Base-by-base conservation (phyloP, 2,329 filamentous ascomycete species). In the Clonostachys chloroleuca region DNA sequence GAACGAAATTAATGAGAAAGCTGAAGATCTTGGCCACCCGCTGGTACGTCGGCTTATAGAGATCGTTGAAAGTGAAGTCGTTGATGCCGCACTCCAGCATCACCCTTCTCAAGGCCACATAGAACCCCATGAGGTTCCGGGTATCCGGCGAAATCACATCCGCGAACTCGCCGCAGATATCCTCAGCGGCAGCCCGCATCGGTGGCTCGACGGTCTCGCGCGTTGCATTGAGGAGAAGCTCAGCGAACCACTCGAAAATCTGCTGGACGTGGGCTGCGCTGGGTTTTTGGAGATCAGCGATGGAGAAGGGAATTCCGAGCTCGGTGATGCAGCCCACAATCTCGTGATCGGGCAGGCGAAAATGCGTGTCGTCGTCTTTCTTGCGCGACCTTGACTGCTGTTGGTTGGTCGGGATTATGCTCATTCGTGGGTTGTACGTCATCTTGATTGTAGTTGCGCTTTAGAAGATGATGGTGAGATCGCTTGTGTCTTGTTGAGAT, bases 1-100 rank as follows among this genome's bases (percentile, higher is more conserved):
- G 85, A 56, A 97, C 92, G 68, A 99, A 99, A 70, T 99, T 99
- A 74, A 99, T 99, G 53, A 97, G 81, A 68, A 96, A 96, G 54
- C 89, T 95, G 65, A 99, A 94, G 60, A 97, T 95, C 72, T 94
- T 95, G 60, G 92, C 87, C 13, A 97, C 79, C 41, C 94, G 87
- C 49, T 89, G 87, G 62, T 95, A 89, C 2, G 90, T 95, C 14
- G 94, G 94, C 64, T 87, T 87, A 64, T 95, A 92, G 6, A 99
- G 74, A 65, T 99, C 94, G 50, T 85, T 84, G 68, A 97, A 96
- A 35, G 87, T 90, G 59, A 99, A 96, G 67, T 99, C 94, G 51
- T 85, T 86, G 56, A 99, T 89, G 42, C 91, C 91, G 63, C 94
- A 97, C 74, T 92, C 90, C 49, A 84, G 72, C 56, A 99, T 75